A percentile compares a stretch with the other conserved stretches of the same genome.
Evolutionary conservation across 2,329 filamentous ascomycete species (phyloP).

Genomic region (Xenoacremonium recifei): DNA sequence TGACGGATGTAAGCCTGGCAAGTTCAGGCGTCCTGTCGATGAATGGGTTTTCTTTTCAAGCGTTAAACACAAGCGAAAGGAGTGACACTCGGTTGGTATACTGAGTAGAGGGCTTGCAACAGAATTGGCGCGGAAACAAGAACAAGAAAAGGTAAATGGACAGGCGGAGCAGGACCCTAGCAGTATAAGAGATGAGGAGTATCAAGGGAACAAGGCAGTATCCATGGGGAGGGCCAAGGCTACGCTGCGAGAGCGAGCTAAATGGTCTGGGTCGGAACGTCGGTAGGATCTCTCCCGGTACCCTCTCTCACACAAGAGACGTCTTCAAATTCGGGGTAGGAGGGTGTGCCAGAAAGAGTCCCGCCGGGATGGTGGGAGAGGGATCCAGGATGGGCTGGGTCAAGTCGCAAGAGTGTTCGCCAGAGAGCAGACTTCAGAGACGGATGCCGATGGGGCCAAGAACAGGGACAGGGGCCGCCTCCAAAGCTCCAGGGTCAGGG

Average conservation of each 20-base stretch:
- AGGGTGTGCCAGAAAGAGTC: constrained; percentile 11
- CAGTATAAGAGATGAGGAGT: constrained; percentile 30
- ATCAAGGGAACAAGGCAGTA: constrained; percentile 27
- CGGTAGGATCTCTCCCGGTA: constrained; percentile 26
- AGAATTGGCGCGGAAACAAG: constrained; percentile 23
- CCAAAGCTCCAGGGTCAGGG: not conserved
- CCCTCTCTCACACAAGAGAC: constrained; percentile 26
- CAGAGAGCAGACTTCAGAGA: constrained; percentile 23
- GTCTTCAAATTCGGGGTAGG: constrained; percentile 23
- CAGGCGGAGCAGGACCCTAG: constrained; percentile 28
- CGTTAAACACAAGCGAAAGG: no score
- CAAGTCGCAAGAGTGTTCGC: constrained; percentile 23
- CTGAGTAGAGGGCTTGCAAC: constrained; percentile 21
- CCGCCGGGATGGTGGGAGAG: constrained; percentile 21
- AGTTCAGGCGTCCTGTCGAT: no score
- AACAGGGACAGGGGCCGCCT: constrained; percentile 10
- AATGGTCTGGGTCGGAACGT: constrained; percentile 25
- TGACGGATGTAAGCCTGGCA: no score
- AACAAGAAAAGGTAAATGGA: constrained; percentile 21
- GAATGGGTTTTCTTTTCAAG: no score
- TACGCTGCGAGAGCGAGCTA: constrained; percentile 22
- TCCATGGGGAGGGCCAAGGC: constrained; percentile 24
- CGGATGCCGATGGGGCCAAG: constrained; percentile 17
- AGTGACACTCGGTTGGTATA: constrained; percentile 25
- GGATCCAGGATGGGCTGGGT: constrained; percentile 19